phyloP scores from a whole-genome alignment of 2,329 filamentous ascomycete species.

The Alternaria triticimaculans region DNA sequence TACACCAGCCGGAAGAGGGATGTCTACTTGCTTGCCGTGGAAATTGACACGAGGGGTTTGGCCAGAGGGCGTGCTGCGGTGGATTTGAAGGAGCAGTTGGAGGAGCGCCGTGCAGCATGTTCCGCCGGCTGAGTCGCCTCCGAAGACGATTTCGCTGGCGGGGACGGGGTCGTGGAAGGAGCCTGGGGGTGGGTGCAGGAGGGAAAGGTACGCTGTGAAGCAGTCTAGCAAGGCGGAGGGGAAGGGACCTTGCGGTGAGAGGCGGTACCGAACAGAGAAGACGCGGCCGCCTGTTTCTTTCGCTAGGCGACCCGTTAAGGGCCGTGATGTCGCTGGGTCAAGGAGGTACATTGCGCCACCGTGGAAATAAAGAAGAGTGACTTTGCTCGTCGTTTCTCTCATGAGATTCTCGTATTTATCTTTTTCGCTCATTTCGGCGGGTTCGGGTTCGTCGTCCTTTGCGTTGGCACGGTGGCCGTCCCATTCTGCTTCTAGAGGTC shows the following conservation, averaged over 20 bases:
- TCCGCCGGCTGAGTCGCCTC: conserved; percentile 78
- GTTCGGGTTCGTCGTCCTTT: conserved; percentile 57
- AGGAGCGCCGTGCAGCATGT: conserved; percentile 71
- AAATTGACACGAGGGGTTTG: conserved; percentile 60
- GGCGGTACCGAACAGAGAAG: conserved; percentile 75
- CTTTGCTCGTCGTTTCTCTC: conserved; percentile 67
- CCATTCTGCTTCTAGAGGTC: conserved; percentile 75
- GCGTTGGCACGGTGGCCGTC: conserved; percentile 70
- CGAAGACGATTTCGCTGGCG: conserved; percentile 71
- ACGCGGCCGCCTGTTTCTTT: conserved; percentile 71
- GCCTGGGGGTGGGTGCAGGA: conserved; percentile 73
- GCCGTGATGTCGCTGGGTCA: conserved; percentile 72
- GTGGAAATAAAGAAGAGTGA: conserved; percentile 76
- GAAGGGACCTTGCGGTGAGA: conserved; percentile 77
- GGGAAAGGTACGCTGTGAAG: conserved; percentile 72
- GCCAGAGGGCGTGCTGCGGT: conserved; percentile 51
- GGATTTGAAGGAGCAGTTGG: conserved; percentile 71
- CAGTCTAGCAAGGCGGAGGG: conserved; percentile 76
- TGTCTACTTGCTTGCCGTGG: conserved; percentile 63
- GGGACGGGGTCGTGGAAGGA: conserved; percentile 71
- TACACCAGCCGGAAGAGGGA: conserved; percentile 72
- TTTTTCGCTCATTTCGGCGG: conserved; percentile 62
- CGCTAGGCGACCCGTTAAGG: conserved; percentile 65
- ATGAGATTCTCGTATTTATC: conserved; percentile 72
- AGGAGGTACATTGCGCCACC: conserved; percentile 77